phyloP scores from a whole-genome alignment of 2,329 filamentous ascomycete species.

The Didymella pomorum region DNA sequence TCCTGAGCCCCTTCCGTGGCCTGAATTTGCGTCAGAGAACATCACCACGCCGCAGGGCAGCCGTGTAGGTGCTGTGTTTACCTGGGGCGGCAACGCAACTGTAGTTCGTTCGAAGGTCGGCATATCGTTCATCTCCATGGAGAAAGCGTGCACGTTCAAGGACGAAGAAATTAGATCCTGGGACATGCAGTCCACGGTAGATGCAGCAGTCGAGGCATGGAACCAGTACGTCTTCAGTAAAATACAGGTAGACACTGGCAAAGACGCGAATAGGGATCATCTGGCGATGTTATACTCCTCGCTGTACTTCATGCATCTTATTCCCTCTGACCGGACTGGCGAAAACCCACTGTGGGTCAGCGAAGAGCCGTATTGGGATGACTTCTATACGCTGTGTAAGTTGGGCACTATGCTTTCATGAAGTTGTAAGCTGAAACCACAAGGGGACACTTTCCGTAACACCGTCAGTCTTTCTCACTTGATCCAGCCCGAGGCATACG shows the following conservation, averaged over 20 bases:
- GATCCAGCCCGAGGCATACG: constrained; percentile 68
- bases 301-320: constrained; percentile 72
- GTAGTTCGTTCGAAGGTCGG: constrained; percentile 58
- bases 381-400: constrained; percentile 72
- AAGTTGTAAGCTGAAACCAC: constrained; percentile 56
- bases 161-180: constrained; percentile 54
- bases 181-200: constrained; percentile 50
- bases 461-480: constrained; percentile 66
- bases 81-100: constrained; percentile 48
- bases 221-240: constrained; percentile 64
- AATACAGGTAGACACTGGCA: constrained; percentile 62
- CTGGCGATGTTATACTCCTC: constrained; percentile 71
- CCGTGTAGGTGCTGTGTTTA: constrained; percentile 58
- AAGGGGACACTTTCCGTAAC: constrained; percentile 71
- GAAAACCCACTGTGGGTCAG: constrained; percentile 74
- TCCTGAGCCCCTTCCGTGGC: constrained; percentile 18
- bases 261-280: constrained; percentile 60
- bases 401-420: constrained; percentile 55
- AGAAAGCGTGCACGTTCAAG: constrained; percentile 57
- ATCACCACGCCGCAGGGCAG: constrained; percentile 45
- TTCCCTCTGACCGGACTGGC: constrained; percentile 74
- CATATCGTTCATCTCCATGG: constrained; percentile 58
- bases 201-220: constrained; percentile 53
- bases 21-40: constrained; percentile 32
- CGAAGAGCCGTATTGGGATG: constrained; percentile 72